Evolutionary conservation across 495 filamentous ascomycete genomes (phyloP).

Genomic region (Evansstolkia leycettana): DNA sequence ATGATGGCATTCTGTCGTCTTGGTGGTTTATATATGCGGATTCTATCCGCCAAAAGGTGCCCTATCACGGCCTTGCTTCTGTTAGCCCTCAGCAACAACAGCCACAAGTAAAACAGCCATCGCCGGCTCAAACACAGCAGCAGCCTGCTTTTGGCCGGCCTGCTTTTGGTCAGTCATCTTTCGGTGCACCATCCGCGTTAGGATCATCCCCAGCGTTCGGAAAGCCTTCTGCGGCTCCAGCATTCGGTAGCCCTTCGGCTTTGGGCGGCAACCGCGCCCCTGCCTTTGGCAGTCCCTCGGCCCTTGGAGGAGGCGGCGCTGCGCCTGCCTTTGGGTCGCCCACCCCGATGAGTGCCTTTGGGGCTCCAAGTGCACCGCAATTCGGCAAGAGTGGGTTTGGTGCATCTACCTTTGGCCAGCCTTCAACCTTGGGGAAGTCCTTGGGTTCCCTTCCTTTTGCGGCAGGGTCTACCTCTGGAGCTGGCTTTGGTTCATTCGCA

Average conservation of each 20-base stretch:
- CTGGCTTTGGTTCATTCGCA: constrained; percentile 28
- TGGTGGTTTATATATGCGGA: constrained; percentile 94
- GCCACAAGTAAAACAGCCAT: constrained; percentile 12
- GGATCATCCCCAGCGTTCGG: constrained; percentile 17
- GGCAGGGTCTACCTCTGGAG: constrained; percentile 14
- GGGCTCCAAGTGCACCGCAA: constrained; percentile 14
- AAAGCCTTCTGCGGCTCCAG: constrained; percentile 14
- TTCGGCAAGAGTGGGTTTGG: constrained; percentile 38
- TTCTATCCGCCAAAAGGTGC: constrained; percentile 57
- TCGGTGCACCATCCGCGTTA: constrained; percentile 19
- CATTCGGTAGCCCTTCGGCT: constrained; percentile 28
- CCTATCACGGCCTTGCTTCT: constrained; percentile 57
- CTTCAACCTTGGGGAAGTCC: constrained; percentile 18
- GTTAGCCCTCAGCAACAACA: constrained; percentile 22
- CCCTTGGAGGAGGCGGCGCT: constrained; percentile 19
- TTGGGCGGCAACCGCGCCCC: constrained; percentile 17
- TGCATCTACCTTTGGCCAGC: constrained; percentile 29
- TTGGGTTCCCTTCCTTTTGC: constrained; percentile 15
- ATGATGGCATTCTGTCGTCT: constrained; percentile 69
- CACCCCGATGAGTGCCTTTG: no score
- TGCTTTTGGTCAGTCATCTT: constrained; percentile 27
- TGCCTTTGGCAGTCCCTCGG: constrained; percentile 37
- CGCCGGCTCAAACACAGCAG: constrained; percentile 11
- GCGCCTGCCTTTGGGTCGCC: constrained; percentile 16
- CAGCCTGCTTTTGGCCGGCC: constrained; percentile 29